These are phyloP conservation scores for Talaromyces rugulosus DNA, from an alignment of 2,329 filamentous ascomycete genomes.

Conservation along the genomic window DNA sequence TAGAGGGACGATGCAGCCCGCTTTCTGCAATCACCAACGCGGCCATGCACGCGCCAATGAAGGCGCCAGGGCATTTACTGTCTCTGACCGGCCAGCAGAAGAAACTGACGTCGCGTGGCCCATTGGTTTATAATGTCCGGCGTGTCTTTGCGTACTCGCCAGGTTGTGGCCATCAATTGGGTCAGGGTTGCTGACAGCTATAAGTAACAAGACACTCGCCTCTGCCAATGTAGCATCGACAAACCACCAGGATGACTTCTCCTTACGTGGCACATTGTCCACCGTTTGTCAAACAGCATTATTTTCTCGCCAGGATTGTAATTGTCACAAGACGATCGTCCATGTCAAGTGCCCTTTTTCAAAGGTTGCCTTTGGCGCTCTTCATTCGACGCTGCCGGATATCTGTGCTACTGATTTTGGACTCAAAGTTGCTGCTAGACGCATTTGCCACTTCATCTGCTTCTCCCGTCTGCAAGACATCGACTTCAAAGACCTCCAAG, in stretches of 20 bases:
- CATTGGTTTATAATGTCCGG: not conserved
- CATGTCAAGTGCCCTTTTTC: not conserved
- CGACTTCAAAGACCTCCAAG: slow-evolving; percentile 81
- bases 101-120: not conserved
- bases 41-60: not conserved
- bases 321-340: not conserved
- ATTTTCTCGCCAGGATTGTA: not conserved
- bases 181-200: slow-evolving; percentile 3
- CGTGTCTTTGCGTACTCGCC: not conserved
- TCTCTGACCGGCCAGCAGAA: not conserved
- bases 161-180: slow-evolving; percentile 4
- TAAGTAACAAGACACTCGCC: slow-evolving; percentile 1
- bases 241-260: not conserved
- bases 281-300: slow-evolving; percentile 2
- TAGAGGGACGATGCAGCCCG: not conserved
- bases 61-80: not conserved
- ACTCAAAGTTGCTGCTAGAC: slow-evolving; percentile 60
- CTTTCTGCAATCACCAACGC: not conserved
- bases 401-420: slow-evolving; percentile 88
- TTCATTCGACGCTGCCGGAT: slow-evolving; percentile 58
- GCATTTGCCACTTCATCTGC: slow-evolving; percentile 41
- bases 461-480: slow-evolving; percentile 71
- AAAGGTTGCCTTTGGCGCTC: slow-evolving; percentile 24
- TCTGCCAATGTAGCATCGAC: slow-evolving; percentile 2
- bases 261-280: slow-evolving; percentile 13